A percentile compares a stretch with the other conserved stretches of the same genome.
Evolutionary conservation across 805 yeast species (phyloP).

Genomic region (Dipodascopsis uninucleata): DNA sequence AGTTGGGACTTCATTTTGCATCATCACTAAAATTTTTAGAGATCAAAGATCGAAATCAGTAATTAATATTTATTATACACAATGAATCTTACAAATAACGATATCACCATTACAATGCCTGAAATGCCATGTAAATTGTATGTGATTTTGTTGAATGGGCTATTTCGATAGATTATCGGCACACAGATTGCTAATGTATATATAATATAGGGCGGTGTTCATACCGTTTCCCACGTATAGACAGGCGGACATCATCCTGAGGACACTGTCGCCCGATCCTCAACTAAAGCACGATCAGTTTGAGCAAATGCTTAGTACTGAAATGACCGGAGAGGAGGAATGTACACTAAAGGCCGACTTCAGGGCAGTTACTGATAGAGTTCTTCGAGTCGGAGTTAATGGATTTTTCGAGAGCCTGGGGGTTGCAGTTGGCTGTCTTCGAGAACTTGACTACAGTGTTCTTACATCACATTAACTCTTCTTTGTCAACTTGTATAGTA

Average conservation of each 20-base stretch:
- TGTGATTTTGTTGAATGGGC: too few relatives aligned
- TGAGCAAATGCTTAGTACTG: constrained; percentile 43
- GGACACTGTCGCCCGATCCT: constrained; percentile 73
- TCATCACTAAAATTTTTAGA: too few relatives aligned
- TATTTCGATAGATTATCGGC: too few relatives aligned
- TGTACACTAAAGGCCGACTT: constrained; percentile 46
- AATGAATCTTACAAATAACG: too few relatives aligned
- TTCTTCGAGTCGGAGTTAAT: constrained; percentile 79
- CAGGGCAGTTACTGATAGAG: constrained; percentile 64
- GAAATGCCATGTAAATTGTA: too few relatives aligned
- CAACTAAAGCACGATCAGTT: constrained; percentile 70
- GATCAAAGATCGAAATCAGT: too few relatives aligned
- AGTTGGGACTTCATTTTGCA: too few relatives aligned
- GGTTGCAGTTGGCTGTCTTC: constrained; percentile 75
- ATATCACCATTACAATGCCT: too few relatives aligned
- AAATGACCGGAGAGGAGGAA: neutral
- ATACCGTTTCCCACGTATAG: constrained; percentile 59
- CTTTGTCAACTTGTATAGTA: too few relatives aligned
- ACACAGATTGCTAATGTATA: too few relatives aligned
- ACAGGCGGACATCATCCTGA: constrained; percentile 63
- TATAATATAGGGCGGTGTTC: constrained; percentile 43
- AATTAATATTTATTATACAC: too few relatives aligned
- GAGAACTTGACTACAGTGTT: constrained; percentile 62
- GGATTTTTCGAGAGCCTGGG: constrained; percentile 72
- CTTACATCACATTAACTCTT: too few relatives aligned